Base-by-base conservation (phyloP, 176 grass and related monocot species). In the Avena insularis region DNA sequence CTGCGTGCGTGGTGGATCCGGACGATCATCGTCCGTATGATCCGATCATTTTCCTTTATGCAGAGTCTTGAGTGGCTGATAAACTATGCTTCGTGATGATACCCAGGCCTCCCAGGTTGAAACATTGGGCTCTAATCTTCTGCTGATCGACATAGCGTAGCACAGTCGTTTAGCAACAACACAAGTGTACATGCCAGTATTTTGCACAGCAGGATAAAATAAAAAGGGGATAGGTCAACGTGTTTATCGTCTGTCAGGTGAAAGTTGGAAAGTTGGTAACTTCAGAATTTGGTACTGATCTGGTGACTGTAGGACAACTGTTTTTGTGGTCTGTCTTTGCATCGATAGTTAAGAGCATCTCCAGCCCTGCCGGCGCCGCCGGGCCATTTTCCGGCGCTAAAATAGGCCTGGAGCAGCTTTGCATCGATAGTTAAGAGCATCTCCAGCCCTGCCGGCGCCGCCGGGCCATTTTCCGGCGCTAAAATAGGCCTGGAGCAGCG, bases 21-120 rank as follows among this genome's bases (percentile, higher is more conserved):
- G 35, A 35, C 35, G 35, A 35, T 35, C 35, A 35, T 3, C 4
- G 35, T 36, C 35, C 35, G 35, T 3, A 36, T 36, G 35, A 36
- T 36, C 29, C 29, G 1, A 29, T 29, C 29, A 29, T 29, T 29
- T 29, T 29, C 73, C 45, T 76, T 80, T 66, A 64, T 83, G 79
- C 90, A 98, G 96, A 81, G 82, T 84, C 90, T 98, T 3, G 84
- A 98, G 77, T 96, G 94, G 92, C 74, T 96, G 91, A 79, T 90
- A 80, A 90, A 91, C 72, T 93, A 91, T 71, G 85, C 87, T 84
- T 87, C 54, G 11, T 85, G 82, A 71, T 55, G 82, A 71, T 55
- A 79, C 75, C 16, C 85, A 60, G 49, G 49, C 20, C 58, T 83
- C 61, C 76, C 21, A 45, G 56, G 11, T 89, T 79, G 78, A 12